These are phyloP conservation scores for Leccinum broughii DNA, from an alignment of 768 basidiomycete species.

Conservation along the genomic window DNA sequence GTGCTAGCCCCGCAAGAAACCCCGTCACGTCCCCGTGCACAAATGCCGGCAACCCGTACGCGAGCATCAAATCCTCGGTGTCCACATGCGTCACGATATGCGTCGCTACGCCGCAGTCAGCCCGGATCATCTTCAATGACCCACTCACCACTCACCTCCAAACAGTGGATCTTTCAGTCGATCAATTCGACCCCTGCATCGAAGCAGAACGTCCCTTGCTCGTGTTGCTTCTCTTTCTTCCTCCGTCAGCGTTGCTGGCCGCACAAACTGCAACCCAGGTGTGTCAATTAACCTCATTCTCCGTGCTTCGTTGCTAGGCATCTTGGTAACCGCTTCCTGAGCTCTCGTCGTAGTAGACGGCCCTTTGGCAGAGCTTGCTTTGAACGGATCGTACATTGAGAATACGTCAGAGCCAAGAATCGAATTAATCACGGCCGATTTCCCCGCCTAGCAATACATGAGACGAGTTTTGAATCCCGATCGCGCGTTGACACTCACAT, in stretches of 20 bases:
- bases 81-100: conserved; percentile 69
- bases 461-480: conserved; percentile 4
- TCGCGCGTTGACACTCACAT: conserved; percentile 48
- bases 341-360: conserved; percentile 71
- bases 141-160: conserved; percentile 51
- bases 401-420: conserved; percentile 53
- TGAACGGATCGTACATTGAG: conserved; percentile 54
- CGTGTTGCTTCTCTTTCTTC: conserved; percentile 26
- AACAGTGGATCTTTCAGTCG: conserved; percentile 77
- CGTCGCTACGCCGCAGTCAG: conserved; percentile 46
- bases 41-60: conserved; percentile 84
- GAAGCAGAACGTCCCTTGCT: conserved; percentile 73
- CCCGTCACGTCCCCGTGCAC: conserved; percentile 61
- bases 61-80: conserved; percentile 85
- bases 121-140: conserved; percentile 2
- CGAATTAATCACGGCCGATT: conserved; percentile 84
- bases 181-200: conserved; percentile 81
- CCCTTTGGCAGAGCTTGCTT: conserved; percentile 49
- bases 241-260: conserved; percentile 33
- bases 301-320: conserved; percentile 38
- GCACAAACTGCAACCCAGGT: conserved; percentile 71
- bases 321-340: conserved; percentile 57
- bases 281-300: conserved; percentile 78
- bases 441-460: conserved; percentile 60
- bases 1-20: conserved; percentile 77